A percentile compares a stretch with the other conserved stretches of the same genome.
phyloP scores from a whole-genome alignment of 805 yeast genomes.

The Ogataea dorogensis region DNA sequence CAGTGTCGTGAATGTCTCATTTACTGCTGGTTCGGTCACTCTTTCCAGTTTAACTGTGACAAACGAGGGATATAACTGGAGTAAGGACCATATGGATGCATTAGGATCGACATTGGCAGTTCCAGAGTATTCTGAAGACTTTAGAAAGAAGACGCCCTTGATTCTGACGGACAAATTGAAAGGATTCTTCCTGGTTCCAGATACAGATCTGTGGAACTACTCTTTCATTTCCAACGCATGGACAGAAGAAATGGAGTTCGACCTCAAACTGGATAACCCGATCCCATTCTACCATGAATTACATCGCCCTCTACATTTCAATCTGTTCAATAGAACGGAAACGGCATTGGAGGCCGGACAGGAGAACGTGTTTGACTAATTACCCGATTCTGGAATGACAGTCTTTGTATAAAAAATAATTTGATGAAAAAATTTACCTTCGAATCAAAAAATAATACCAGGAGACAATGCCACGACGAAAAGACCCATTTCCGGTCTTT shows the following conservation, averaged over 20 bases:
- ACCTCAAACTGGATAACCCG: conserved; percentile 75
- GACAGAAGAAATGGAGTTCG: conserved; percentile 58
- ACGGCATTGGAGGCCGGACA: conserved; percentile 60
- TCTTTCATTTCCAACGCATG: conserved; percentile 85
- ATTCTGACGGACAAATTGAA: conserved; percentile 68
- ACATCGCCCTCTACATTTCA: conserved; percentile 88
- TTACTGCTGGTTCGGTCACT: conserved; percentile 83
- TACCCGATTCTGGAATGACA: conserved; percentile 7
- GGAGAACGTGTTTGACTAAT: conserved; percentile 58
- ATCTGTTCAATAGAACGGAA: conserved; percentile 61
- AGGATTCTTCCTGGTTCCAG: conserved; percentile 88
- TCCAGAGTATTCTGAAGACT: conserved; percentile 61
- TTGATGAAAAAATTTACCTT: conserved; percentile 16
- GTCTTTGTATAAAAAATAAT: conserved; percentile 6
- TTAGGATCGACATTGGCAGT: conserved; percentile 61
- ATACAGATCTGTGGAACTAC: conserved; percentile 84
- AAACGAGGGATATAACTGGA: conserved; percentile 78
- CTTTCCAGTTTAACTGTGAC: conserved; percentile 62
- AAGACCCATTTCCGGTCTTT: conserved; percentile 50
- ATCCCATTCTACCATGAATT: conserved; percentile 76
- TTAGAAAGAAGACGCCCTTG: conserved; percentile 63
- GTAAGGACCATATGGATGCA: conserved; percentile 55
- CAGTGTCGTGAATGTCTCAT: conserved; percentile 62
- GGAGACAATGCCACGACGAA: conserved; percentile 73
- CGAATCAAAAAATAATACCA: conserved; percentile 56